These are phyloP conservation scores for Fomitopsis betulina DNA, from an alignment of 1,284 basidiomycete species.

Conservation along the genomic window DNA sequence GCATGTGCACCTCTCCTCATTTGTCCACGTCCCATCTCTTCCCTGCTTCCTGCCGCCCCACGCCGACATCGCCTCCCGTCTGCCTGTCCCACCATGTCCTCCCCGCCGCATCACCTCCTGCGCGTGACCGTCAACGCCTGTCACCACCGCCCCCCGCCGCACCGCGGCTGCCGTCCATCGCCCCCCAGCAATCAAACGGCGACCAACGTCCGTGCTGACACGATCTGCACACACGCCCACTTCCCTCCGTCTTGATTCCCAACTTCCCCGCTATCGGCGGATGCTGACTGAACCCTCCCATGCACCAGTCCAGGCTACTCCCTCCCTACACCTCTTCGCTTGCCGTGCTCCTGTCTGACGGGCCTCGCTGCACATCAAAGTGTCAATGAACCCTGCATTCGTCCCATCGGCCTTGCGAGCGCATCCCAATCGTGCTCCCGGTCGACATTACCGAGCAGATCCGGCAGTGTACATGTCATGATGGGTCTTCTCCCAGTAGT, in stretches of 20 bases:
- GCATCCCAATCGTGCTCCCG: neutral
- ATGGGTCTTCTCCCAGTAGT: neutral
- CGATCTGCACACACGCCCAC: neutral
- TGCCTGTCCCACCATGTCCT: neutral
- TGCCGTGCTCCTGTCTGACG: neutral
- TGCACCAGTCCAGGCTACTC: neutral
- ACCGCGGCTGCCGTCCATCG: neutral
- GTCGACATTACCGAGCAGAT: neutral
- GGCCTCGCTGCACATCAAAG: neutral
- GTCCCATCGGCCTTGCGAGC: neutral
- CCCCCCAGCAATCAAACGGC: neutral
- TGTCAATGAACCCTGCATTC: neutral
- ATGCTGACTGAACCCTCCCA: constrained; percentile 15
- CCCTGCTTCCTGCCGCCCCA: neutral
- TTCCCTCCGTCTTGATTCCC: neutral
- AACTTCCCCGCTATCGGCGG: constrained; percentile 18
- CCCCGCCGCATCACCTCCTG: neutral
- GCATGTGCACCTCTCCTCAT: constrained; percentile 17
- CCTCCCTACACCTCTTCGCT: constrained; percentile 1
- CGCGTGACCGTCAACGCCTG: neutral
- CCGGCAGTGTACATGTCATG: neutral
- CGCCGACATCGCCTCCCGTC: neutral
- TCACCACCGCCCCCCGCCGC: neutral
- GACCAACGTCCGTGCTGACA: neutral
- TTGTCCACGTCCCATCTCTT: constrained; percentile 10